Evolutionary conservation across 73 alveolate species (phyloP), one percentile per base, ranked within the genome.

Genomic region (Paramecium tetraurelia): DNA sequence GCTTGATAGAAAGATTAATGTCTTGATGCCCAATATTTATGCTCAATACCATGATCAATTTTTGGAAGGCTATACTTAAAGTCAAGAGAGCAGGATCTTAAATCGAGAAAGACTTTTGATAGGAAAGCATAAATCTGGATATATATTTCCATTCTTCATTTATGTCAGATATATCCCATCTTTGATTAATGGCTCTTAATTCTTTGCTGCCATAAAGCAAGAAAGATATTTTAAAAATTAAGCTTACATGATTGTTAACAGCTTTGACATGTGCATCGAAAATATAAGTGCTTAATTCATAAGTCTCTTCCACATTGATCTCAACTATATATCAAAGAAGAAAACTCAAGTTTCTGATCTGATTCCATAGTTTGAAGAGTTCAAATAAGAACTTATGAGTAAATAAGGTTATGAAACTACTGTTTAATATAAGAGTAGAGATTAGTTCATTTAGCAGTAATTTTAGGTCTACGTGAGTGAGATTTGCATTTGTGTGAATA

Each of bases 101-200:
- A 86, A 86, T 68, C 16, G 59, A 43, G 93, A 86, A 63, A 86
- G 93, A 20, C 31, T 86, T 22, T 14, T 86, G 4, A 43, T 77
- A 12, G 68, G 83, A 12, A 86, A 86, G 38, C 63, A 40, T 68
- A 86, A 86, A 11, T 24, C 63, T 43, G 93, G 93, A 24, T 86
- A 86, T 38, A 86, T 86, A 16, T 40, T 40, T 5, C 93, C 87
- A 38, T 86, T 86, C 33, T 63, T 59, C 11, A 77, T 86, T 31
- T 59, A 63, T 63, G 93, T 86, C 12, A 86, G 93, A 43, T 77
- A 86, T 63, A 72, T 86, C 3, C 93, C 93, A 11, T 86, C 93
- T 9, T 68, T 86, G 5, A 68, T 86, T 59, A 68, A 86, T 86
- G 93, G 93, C 3, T 58, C 85, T 58, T 22, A 86, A 59, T 86